Evolutionary conservation across 345 rosid genomes (phyloP), one percentile per base, ranked within the genome.

Genomic region (Mangifera indica): DNA sequence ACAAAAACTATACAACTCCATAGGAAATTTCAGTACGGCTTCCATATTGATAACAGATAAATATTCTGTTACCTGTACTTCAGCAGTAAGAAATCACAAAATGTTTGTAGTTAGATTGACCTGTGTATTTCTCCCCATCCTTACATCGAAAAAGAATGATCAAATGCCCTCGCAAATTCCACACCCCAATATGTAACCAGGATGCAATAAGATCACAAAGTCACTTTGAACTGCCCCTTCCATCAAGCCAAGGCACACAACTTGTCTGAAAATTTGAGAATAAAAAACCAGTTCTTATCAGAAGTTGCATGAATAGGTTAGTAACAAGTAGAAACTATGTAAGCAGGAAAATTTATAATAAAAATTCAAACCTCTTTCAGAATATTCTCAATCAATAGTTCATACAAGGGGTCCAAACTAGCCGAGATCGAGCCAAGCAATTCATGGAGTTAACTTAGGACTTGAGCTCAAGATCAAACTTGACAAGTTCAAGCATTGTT

Each of bases 221-320:
- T 29, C 32, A 3, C 3, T 3, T 7, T 7, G 42, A 55, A 44
- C 45, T 18, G 72, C 60, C 37, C 40, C 70, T 63, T 44, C 57
- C 76, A 64, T 87, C 85, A 89, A 78, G 87, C 85, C 77, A 80
- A 37, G 72, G 84, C 85, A 73, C 93, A 89, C 53, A 87, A 91
- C 84, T 89, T 89, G 66, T 89, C 93, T 89, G 88, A 49, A 76
- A 74, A 71, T 15, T 76, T 29, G 32, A 77, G 57, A 64, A 40
- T 34, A 34, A 46, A 48, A 65, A 26, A 26, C 17, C 58, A 65
- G 56, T 25, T 54, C 49, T 77, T 22, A 71, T 67, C 18, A 60
- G 34, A 66, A 42, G 40, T 46, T 26, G 57, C 40, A 59, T 6
- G 6, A 18, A 32, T 59, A 71, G 13, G 3, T 62, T 69, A 11